Percentiles rank a stretch among this genome's conserved stretches.
phyloP scores from a whole-genome alignment of 2,329 filamentous ascomycete genomes.

The Claviceps purpurea region DNA sequence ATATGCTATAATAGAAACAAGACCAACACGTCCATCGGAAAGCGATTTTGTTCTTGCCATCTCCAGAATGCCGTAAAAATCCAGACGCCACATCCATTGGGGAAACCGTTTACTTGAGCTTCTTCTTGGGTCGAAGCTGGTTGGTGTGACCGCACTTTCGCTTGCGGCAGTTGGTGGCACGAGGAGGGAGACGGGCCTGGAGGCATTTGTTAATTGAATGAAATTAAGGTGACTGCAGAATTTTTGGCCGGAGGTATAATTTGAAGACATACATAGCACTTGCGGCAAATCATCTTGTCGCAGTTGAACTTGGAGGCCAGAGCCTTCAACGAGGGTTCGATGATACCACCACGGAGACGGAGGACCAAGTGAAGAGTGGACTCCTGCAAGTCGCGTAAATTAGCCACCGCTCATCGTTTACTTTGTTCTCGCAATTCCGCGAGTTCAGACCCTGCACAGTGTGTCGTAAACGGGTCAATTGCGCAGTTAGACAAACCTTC shows the following conservation, averaged over 20 bases:
- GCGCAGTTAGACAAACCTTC: constrained; percentile 53
- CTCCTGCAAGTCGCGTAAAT: constrained; percentile 44
- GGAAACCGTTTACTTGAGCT: constrained; percentile 61
- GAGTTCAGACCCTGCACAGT: background rate
- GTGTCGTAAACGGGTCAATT: no score
- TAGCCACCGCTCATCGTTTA: background rate
- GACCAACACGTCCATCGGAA: constrained; percentile 22
- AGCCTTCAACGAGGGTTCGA: constrained; percentile 97
- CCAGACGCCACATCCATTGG: constrained; percentile 32
- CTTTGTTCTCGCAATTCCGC: background rate
- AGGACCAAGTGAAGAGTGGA: constrained; percentile 97
- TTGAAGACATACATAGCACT: constrained; percentile 83
- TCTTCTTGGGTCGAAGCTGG: constrained; percentile 99
- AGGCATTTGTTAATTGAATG: constrained; percentile 6
- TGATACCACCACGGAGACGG: constrained; percentile 98
- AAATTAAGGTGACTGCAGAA: background rate
- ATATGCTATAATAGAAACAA: constrained; percentile 29
- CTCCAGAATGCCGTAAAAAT: constrained; percentile 27
- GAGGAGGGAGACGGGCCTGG: constrained; percentile 75
- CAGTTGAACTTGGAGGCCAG: constrained; percentile 99
- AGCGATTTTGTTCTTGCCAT: constrained; percentile 22
- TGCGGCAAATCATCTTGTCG: constrained; percentile 99
- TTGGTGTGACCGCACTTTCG: constrained; percentile 99
- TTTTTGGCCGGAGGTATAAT: background rate
- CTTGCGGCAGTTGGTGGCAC: constrained; percentile 99